These are phyloP conservation scores for Bodo saltans DNA, from an alignment of 78 protist species.

Conservation along the genomic window DNA sequence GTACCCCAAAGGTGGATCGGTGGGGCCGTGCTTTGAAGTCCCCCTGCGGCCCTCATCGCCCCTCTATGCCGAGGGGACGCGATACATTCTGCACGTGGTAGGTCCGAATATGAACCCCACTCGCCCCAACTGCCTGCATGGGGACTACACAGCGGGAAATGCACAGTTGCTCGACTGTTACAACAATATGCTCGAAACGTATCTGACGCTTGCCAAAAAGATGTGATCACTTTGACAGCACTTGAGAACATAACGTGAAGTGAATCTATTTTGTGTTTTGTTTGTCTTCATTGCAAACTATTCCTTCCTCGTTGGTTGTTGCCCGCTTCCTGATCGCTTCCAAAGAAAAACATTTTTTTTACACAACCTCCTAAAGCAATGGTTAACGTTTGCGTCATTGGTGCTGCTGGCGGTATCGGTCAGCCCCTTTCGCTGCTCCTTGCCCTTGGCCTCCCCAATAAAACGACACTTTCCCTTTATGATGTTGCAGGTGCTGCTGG, in stretches of 20 bases:
- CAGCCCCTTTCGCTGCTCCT: conserved; percentile 25
- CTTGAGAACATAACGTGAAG: no score
- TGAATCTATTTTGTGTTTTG: no score
- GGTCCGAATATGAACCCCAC: conserved; percentile 32
- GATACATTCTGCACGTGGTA: background rate
- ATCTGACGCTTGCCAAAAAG: no score
- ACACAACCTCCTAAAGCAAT: no score
- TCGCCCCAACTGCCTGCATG: conserved; percentile 27
- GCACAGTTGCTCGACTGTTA: no score
- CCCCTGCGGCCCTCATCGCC: background rate
- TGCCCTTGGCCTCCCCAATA: background rate
- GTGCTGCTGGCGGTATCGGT: conserved; percentile 29
- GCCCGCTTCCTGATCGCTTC: no score
- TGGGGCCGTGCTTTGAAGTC: background rate
- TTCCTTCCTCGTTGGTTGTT: no score
- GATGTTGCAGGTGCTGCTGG: background rate
- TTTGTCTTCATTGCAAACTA: no score
- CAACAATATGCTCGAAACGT: no score
- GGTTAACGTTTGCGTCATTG: conserved; percentile 6
- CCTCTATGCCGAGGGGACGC: background rate
- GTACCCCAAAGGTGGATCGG: background rate
- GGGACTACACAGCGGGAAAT: no score
- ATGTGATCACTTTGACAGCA: no score
- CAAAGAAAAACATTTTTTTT: no score
- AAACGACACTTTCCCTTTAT: conserved; percentile 2